phyloP scores from a whole-genome alignment of 179 eudicot genomes.

The Dionaea muscipula region DNA sequence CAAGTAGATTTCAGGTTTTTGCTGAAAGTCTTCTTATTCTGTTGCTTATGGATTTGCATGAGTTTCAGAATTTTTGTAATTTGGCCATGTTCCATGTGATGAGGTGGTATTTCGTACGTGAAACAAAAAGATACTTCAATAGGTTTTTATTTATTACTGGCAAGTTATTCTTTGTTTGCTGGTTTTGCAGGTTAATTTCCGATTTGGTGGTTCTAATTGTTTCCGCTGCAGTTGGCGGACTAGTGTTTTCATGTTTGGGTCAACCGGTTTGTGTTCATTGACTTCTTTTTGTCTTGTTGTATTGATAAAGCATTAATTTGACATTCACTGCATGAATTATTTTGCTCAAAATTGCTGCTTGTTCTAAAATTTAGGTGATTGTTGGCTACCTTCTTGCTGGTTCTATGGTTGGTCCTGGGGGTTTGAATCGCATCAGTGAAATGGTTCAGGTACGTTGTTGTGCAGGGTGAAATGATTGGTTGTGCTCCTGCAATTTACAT shows the following conservation, averaged over 20 bases:
- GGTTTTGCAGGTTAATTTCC: constrained; percentile 64
- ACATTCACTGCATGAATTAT: neutral
- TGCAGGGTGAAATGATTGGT: neutral
- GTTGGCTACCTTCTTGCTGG: constrained; percentile 99
- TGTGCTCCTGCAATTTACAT: neutral
- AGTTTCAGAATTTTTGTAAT: neutral
- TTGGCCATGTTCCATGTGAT: too few relatives aligned
- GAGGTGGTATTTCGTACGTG: neutral
- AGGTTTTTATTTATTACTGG: neutral
- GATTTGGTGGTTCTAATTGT: constrained; percentile 90
- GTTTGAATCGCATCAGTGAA: constrained; percentile 77
- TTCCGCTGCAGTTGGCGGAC: constrained; percentile 97
- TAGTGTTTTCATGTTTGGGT: constrained; percentile 82
- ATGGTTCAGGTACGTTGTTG: constrained; percentile 76
- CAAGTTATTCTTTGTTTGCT: constrained; percentile 10
- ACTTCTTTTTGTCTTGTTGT: neutral
- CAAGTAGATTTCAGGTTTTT: constrained; percentile 90
- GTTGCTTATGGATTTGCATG: neutral
- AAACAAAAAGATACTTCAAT: neutral
- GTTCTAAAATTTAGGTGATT: constrained; percentile 50
- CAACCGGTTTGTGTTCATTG: constrained; percentile 62
- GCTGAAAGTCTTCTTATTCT: neutral
- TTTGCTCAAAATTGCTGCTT: neutral
- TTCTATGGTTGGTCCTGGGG: constrained; percentile 92
- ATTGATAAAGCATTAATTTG: neutral